Percentiles rank a stretch among this genome's conserved stretches.
Conservation (phyloP, 148 eudicot genomes). For the Cornus controversa region DNA sequence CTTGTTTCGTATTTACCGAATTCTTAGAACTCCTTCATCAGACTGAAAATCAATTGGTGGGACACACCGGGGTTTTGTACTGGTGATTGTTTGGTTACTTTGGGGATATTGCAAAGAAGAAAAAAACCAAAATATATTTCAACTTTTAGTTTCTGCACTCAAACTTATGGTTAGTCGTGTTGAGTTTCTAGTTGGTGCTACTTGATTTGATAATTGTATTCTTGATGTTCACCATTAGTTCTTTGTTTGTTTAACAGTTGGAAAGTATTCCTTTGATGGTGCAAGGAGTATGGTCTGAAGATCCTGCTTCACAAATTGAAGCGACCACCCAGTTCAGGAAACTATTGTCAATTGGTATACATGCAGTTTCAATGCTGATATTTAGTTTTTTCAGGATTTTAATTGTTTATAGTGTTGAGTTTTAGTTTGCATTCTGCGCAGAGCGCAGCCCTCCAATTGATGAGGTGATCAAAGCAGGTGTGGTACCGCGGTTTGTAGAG, state of each 20-base stretch:
- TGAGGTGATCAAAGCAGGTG: slow-evolving; percentile 86
- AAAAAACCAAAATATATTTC: background rate
- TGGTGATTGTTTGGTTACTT: background rate
- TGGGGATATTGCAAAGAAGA: background rate
- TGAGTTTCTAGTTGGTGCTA: background rate
- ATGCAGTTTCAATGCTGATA: background rate
- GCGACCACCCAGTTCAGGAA: slow-evolving; percentile 85
- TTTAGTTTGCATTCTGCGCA: slow-evolving; percentile 28
- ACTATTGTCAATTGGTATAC: slow-evolving; percentile 77
- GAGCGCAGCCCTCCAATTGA: slow-evolving; percentile 92
- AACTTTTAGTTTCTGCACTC: background rate
- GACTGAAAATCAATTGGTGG: background rate
- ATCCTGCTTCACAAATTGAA: slow-evolving; percentile 76
- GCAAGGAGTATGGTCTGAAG: slow-evolving; percentile 84
- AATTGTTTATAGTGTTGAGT: background rate
- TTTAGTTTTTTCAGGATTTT: background rate
- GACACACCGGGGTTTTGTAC: background rate
- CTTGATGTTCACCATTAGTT: slow-evolving; percentile 5
- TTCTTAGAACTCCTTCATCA: background rate
- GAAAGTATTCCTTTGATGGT: slow-evolving; percentile 86
- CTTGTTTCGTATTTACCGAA: background rate
- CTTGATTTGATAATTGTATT: background rate
- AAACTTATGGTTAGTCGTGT: background rate
- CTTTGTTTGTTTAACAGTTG: slow-evolving; percentile 43
- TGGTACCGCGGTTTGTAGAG: slow-evolving; percentile 80